phyloP scores from a whole-genome alignment of 768 basidiomycete species.

The Lyophyllum decastes region DNA sequence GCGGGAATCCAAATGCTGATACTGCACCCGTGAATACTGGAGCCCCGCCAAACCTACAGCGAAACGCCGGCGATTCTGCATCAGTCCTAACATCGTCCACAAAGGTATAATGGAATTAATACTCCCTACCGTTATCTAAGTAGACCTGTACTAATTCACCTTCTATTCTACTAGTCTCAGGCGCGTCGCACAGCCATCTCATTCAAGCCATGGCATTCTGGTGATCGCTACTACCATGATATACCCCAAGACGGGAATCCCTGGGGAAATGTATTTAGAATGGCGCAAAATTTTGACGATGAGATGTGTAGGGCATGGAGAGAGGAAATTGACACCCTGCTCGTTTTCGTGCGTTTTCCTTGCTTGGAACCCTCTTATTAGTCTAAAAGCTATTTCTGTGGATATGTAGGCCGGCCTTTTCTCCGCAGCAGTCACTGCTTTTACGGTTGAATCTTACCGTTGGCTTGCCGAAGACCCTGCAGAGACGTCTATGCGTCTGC shows the following conservation, averaged over 20 bases:
- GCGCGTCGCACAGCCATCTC: background rate
- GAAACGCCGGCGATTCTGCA: background rate
- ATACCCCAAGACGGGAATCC: constrained; percentile 13
- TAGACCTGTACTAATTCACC: too few species aligned
- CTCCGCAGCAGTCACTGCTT: constrained; percentile 8
- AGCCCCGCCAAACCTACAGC: too few species aligned
- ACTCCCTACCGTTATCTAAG: too few species aligned
- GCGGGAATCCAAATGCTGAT: too few species aligned
- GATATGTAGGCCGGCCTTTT: constrained; percentile 5
- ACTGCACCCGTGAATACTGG: too few species aligned
- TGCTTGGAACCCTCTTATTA: background rate
- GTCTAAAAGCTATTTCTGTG: background rate
- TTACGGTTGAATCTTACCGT: constrained; percentile 8
- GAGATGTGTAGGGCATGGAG: constrained; percentile 23
- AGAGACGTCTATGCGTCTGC: too few species aligned
- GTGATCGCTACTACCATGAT: constrained; percentile 12
- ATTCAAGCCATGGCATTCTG: constrained; percentile 12
- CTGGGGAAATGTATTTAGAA: constrained; percentile 20
- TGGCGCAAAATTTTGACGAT: constrained; percentile 20
- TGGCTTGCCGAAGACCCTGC: constrained; percentile 1
- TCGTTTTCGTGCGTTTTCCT: constrained; percentile 1
- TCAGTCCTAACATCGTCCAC: background rate
- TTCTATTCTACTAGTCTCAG: background rate
- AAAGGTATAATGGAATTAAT: too few species aligned
- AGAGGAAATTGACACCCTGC: too few species aligned